phyloP scores from a whole-genome alignment of 495 filamentous ascomycete genomes.

The Ramalina peruviana region DNA sequence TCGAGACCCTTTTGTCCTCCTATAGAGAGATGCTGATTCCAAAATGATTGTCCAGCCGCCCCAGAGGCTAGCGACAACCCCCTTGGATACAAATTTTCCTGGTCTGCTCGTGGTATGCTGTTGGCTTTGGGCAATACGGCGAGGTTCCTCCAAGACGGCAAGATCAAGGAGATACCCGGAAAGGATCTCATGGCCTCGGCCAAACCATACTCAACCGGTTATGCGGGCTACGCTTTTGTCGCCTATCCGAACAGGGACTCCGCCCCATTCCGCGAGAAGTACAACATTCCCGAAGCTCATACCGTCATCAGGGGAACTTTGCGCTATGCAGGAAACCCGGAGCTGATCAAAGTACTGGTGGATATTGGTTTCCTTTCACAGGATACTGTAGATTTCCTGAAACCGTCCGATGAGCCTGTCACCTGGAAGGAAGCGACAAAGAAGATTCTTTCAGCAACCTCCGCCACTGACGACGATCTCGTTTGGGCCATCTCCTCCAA shows the following conservation, averaged over 20 bases:
- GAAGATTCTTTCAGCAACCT: conserved; percentile 54
- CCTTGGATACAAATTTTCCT: conserved; percentile 91
- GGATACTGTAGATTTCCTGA: conserved; percentile 44
- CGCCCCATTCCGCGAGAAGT: conserved; percentile 63
- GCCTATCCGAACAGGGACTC: conserved; percentile 92
- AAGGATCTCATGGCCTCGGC: conserved; percentile 72
- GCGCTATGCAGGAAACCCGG: conserved; percentile 73
- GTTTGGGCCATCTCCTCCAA: conserved; percentile 59
- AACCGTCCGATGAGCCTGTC: conserved; percentile 29
- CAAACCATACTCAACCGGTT: conserved; percentile 75
- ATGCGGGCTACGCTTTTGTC: conserved; percentile 77
- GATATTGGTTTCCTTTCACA: conserved; percentile 74
- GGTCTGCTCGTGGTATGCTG: conserved; percentile 73
- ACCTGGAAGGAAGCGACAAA: conserved; percentile 72
- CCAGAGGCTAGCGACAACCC: conserved; percentile 73
- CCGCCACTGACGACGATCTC: conserved; percentile 41
- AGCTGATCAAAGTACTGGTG: conserved; percentile 75
- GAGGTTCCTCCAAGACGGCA: conserved; percentile 66
- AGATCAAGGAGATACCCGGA: conserved; percentile 45
- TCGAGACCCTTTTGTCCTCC: background rate
- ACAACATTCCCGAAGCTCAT: conserved; percentile 37
- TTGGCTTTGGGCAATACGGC: conserved; percentile 78
- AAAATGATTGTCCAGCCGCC: background rate
- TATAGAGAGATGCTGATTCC: background rate
- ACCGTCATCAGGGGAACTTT: conserved; percentile 54